Percentiles rank a stretch among this genome's conserved stretches.
Evolutionary conservation across 2,329 filamentous ascomycete genomes (phyloP).

Genomic region (Penicillium sp.): DNA sequence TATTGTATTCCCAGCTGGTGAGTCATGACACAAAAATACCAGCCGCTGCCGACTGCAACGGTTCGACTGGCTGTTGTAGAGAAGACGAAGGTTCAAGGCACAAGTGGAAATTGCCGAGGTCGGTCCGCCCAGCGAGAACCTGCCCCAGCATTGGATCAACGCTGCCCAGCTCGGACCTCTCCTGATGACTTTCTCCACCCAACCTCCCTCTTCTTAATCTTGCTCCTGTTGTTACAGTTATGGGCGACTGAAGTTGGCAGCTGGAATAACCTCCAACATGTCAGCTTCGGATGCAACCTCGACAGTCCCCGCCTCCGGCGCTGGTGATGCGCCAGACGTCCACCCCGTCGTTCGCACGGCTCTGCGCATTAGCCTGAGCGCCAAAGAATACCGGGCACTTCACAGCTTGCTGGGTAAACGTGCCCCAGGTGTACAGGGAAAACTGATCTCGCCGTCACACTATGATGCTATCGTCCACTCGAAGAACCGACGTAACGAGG

Average conservation of each 20-base stretch:
- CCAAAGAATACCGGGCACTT: slow-evolving; percentile 81
- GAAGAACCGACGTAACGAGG: slow-evolving; percentile 68
- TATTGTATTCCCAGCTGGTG: too few relatives aligned
- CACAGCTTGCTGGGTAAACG: slow-evolving; percentile 81
- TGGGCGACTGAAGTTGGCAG: slow-evolving; percentile 12
- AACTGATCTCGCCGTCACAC: slow-evolving; percentile 51
- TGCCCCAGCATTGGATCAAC: background rate
- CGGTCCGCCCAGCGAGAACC: slow-evolving; percentile 3
- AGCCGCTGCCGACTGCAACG: background rate
- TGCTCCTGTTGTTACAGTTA: background rate
- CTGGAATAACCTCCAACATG: slow-evolving; percentile 24
- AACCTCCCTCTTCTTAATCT: background rate
- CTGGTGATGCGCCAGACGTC: slow-evolving; percentile 28
- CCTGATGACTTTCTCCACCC: slow-evolving; percentile 8
- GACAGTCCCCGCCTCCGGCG: slow-evolving; percentile 2
- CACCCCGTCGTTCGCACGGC: slow-evolving; percentile 82
- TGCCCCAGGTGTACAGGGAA: slow-evolving; percentile 61
- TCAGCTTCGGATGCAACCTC: slow-evolving; percentile 22
- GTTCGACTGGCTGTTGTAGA: background rate
- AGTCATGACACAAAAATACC: background rate
- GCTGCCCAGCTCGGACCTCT: background rate
- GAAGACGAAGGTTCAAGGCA: background rate
- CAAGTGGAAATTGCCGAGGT: slow-evolving; percentile 10
- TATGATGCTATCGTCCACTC: slow-evolving; percentile 56
- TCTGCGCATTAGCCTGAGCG: slow-evolving; percentile 79